Conservation (phyloP, 2,329 filamentous ascomycete genomes). For the Chaetomium sp. region DNA sequence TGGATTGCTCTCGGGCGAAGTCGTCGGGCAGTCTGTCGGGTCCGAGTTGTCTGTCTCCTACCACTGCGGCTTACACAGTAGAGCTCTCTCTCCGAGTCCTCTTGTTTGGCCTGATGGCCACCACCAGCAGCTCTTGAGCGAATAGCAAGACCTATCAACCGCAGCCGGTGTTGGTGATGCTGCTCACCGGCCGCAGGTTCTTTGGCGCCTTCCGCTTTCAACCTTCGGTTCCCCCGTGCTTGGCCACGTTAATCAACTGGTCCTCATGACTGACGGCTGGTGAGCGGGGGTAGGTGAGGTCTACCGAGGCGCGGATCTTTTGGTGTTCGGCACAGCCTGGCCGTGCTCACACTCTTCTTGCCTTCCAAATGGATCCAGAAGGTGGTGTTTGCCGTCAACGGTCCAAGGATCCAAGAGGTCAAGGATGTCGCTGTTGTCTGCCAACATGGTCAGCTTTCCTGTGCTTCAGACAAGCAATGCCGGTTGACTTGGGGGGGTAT, state of each 20-base stretch:
- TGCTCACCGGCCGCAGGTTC: not conserved
- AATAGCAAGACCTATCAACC: not conserved
- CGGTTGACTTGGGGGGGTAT: not conserved
- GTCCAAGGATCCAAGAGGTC: not conserved
- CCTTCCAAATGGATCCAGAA: conserved; percentile 1
- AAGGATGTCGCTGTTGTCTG: not conserved
- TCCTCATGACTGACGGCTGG: not conserved
- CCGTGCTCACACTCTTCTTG: not conserved
- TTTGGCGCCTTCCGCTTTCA: not conserved
- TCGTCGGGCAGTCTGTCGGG: conserved; percentile 1
- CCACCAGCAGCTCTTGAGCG: not conserved
- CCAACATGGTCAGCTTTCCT: not conserved
- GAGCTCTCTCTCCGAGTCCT: not conserved
- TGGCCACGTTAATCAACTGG: not conserved
- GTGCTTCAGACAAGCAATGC: not conserved
- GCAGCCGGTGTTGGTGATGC: not conserved
- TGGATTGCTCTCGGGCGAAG: conserved; percentile 8
- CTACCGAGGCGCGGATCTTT: not conserved
- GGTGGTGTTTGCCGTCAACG: not conserved
- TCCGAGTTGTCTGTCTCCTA: not conserved
- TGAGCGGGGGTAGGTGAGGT: not conserved
- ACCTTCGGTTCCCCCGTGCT: not conserved
- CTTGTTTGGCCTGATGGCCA: not conserved
- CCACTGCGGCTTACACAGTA: not conserved
- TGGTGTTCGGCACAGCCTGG: not conserved